These are phyloP conservation scores for Backusella luteola DNA, from an alignment of 192 early-diverging fungal genomes.

Conservation along the genomic window DNA sequence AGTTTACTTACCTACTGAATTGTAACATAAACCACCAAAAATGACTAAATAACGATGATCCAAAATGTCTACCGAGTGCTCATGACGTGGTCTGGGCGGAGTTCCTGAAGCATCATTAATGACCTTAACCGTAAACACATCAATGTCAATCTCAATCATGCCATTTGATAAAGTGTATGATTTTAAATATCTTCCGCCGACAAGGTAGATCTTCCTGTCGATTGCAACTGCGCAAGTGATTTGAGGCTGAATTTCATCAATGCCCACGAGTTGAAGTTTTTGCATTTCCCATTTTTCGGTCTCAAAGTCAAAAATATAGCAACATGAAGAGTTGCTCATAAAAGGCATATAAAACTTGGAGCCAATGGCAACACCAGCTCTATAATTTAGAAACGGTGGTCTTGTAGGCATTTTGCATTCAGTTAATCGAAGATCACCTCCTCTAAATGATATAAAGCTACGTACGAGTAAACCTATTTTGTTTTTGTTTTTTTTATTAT, in stretches of 20 bases:
- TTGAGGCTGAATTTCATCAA: conserved; percentile 12
- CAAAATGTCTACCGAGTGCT: conserved; percentile 30
- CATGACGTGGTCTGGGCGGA: conserved; percentile 32
- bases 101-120: conserved; percentile 18
- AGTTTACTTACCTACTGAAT: conserved; percentile 26
- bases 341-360: conserved; percentile 30
- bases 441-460: conserved; percentile 11
- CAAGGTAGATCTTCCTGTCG: conserved; percentile 20
- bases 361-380: conserved; percentile 21
- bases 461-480: conserved; percentile 8
- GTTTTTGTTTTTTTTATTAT: neutral
- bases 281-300: conserved; percentile 22
- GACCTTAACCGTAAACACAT: conserved; percentile 8
- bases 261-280: conserved; percentile 8
- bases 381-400: conserved; percentile 12
- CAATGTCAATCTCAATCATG: conserved; percentile 15
- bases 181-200: conserved; percentile 29
- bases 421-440: neutral
- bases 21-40: conserved; percentile 37
- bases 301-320: conserved; percentile 25
- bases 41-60: conserved; percentile 29
- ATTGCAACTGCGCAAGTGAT: conserved; percentile 20
- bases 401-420: neutral
- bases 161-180: conserved; percentile 26
- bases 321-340: conserved; percentile 16